Evolutionary conservation across 2,329 filamentous ascomycete species (phyloP).

Genomic region (Macrophomina phaseolina): DNA sequence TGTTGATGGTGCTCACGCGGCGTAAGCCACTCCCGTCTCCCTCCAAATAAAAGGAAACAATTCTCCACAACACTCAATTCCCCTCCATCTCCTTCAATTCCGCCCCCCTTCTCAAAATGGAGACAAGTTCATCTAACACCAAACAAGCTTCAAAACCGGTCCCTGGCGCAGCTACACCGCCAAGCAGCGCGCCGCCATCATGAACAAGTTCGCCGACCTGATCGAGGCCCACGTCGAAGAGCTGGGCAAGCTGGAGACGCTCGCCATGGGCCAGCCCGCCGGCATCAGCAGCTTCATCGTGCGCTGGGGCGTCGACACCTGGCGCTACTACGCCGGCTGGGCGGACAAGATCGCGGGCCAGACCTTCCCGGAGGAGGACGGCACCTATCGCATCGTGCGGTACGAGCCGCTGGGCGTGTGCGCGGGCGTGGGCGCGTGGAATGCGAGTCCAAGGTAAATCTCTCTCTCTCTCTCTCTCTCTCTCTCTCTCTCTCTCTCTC

Average conservation of each 20-base stretch:
- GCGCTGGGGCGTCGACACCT: slow-evolving; percentile 2
- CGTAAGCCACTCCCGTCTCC: slow-evolving; percentile 28
- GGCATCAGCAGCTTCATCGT: slow-evolving; percentile 19
- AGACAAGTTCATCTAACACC: too few relatives aligned
- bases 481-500: too few relatives aligned
- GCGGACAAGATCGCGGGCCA: slow-evolving; percentile 43
- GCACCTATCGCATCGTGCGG: slow-evolving; percentile 36
- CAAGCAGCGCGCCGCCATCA: slow-evolving; percentile 34
- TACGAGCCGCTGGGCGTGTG: slow-evolving; percentile 41
- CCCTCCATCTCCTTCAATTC: too few relatives aligned
- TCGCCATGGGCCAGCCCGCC: slow-evolving; percentile 33
- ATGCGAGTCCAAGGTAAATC: slow-evolving; percentile 28
- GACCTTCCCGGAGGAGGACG: slow-evolving; percentile 35
- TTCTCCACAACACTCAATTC: too few relatives aligned
- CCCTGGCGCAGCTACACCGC: slow-evolving; percentile 34
- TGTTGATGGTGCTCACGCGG: slow-evolving; percentile 35
- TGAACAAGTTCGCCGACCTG: slow-evolving; percentile 35
- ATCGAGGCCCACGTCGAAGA: slow-evolving; percentile 30
- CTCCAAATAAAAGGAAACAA: neutral
- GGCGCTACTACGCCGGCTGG: slow-evolving; percentile 34
- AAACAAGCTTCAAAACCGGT: slow-evolving; percentile 23
- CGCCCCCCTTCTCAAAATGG: too few relatives aligned
- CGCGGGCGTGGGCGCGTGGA: slow-evolving; percentile 40
- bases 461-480: neutral
- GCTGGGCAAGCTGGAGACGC: slow-evolving; percentile 31